Conservation (phyloP, 306 rosid species). For the Prinsepia uniflora region DNA sequence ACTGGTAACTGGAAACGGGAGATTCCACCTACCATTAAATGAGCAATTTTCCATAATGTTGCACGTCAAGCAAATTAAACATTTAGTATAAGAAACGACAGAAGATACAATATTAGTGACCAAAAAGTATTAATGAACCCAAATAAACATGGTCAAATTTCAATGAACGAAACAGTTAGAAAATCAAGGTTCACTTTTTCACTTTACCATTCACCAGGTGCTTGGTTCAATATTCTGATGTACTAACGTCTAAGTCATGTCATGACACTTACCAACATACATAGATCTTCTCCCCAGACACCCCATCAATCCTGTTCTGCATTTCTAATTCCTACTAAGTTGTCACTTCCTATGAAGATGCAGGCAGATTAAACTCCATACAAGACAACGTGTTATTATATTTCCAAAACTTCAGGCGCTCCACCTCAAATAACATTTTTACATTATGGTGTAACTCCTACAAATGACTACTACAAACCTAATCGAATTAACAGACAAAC, state of each 20-base stretch:
- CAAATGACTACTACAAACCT: neutral
- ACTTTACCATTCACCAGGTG: neutral
- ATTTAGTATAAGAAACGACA: neutral
- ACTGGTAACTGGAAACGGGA: conserved; percentile 26
- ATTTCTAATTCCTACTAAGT: neutral
- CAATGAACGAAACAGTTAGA: neutral
- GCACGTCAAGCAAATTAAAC: neutral
- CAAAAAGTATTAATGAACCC: neutral
- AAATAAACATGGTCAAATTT: neutral
- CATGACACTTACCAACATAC: neutral
- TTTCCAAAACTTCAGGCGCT: neutral
- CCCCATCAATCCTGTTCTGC: neutral
- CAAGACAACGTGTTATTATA: neutral
- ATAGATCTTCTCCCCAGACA: neutral
- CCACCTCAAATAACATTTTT: neutral
- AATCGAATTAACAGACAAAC: neutral
- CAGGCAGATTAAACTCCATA: neutral
- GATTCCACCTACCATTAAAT: conserved; percentile 42
- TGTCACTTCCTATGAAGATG: neutral
- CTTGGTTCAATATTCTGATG: neutral
- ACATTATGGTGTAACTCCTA: neutral
- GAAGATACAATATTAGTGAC: neutral
- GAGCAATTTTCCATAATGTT: conserved; percentile 17
- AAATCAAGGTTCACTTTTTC: neutral
- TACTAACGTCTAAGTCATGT: neutral